Percentiles rank a stretch among this genome's conserved stretches.
These are phyloP conservation scores for Salvia hispanica DNA, from an alignment of 257 asterid genomes.

Conservation along the genomic window DNA sequence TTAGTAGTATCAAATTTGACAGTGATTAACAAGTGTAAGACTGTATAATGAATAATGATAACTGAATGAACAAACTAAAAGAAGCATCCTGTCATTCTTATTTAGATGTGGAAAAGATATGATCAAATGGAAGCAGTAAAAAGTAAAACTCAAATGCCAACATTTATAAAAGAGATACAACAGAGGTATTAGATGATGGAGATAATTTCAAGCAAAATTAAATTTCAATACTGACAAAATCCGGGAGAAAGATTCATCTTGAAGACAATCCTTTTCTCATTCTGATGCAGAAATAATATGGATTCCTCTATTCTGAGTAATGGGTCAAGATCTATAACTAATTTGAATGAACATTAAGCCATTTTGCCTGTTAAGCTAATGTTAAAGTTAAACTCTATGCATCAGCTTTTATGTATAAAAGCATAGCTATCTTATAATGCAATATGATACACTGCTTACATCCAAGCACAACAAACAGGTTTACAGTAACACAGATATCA, in stretches of 20 bases:
- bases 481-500: not conserved
- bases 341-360: not conserved
- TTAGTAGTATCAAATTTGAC: not conserved
- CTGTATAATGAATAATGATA: not conserved
- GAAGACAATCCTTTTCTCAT: not conserved
- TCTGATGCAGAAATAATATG: not conserved
- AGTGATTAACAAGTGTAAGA: not conserved
- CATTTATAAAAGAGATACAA: not conserved
- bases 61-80: not conserved
- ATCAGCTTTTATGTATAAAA: not conserved
- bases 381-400: not conserved
- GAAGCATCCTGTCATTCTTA: not conserved
- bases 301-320: not conserved
- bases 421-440: slow-evolving; percentile 1
- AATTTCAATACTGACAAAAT: slow-evolving; percentile 3
- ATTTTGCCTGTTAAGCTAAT: not conserved
- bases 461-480: not conserved
- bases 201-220: not conserved
- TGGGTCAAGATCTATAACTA: not conserved
- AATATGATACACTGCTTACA: not conserved
- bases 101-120: not conserved
- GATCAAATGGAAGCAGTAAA: not conserved
- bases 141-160: not conserved
- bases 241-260: not conserved
- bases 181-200: not conserved